A percentile compares a stretch with the other conserved stretches of the same genome.
Evolutionary conservation across 129 eudicot genomes (phyloP).

Genomic region (Centella asiatica): DNA sequence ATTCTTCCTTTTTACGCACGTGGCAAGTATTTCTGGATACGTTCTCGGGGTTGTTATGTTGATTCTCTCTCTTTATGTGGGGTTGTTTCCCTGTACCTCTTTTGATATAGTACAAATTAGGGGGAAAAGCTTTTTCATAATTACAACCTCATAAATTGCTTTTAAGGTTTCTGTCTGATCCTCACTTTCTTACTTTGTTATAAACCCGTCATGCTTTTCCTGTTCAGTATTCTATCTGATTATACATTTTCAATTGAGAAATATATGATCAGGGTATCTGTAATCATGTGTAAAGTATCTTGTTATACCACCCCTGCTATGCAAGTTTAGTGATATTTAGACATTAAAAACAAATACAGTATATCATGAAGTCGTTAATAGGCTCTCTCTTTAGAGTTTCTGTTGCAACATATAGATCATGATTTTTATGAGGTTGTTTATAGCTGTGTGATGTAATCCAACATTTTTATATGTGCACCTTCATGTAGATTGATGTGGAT

Average conservation of each 20-base stretch:
- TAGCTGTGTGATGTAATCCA: background rate
- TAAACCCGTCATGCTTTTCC: background rate
- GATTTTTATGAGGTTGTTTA: background rate
- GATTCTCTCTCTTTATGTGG: too few relatives aligned
- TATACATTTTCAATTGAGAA: too few relatives aligned
- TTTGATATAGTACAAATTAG: too few relatives aligned
- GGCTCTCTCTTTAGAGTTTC: background rate
- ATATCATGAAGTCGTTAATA: background rate
- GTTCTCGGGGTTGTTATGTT: too few relatives aligned
- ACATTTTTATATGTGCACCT: background rate
- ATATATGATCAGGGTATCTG: background rate
- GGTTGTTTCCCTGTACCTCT: too few relatives aligned
- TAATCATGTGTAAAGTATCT: background rate
- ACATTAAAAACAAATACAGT: too few relatives aligned
- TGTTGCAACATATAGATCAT: background rate
- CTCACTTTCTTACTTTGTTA: background rate
- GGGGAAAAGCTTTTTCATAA: too few relatives aligned
- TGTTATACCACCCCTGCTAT: background rate
- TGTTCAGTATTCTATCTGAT: background rate
- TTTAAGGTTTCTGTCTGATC: background rate
- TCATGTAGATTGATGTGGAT: constrained; percentile 59
- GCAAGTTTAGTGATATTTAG: background rate
- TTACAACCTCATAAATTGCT: too few relatives aligned
- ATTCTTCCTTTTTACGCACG: too few relatives aligned
- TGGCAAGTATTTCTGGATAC: too few relatives aligned